Evolutionary conservation across 257 asterid species (phyloP).

Genomic region (Penstemon davidsonii): DNA sequence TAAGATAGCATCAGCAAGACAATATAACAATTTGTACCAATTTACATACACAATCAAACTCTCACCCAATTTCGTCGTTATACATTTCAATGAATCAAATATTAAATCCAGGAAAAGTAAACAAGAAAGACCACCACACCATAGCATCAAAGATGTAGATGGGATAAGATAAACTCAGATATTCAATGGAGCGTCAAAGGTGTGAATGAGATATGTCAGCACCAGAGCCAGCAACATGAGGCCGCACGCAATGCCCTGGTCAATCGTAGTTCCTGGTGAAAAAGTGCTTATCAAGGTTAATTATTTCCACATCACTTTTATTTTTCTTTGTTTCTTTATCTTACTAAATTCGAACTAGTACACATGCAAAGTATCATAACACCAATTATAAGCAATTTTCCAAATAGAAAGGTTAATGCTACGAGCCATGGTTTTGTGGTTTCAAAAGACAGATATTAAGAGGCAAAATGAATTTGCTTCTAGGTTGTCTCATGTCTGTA

Average conservation of each 20-base stretch:
- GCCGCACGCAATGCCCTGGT: constrained; percentile 68
- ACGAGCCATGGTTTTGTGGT: too few species aligned
- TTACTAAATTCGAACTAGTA: not conserved
- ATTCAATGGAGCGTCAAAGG: constrained; percentile 49
- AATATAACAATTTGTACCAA: not conserved
- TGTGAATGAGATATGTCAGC: constrained; percentile 72
- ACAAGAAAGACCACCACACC: constrained; percentile 4
- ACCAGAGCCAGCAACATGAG: constrained; percentile 71
- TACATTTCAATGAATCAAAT: constrained; percentile 20
- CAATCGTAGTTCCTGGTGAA: constrained; percentile 66
- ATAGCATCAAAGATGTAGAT: too few species aligned
- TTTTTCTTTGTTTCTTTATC: not conserved
- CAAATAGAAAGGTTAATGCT: too few species aligned
- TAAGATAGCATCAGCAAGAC: not conserved
- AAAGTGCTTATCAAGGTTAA: not conserved
- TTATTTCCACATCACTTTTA: not conserved
- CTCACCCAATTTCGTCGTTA: constrained; percentile 10
- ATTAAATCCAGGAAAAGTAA: constrained; percentile 14
- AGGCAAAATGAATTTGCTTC: too few species aligned
- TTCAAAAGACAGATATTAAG: too few species aligned
- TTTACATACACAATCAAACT: constrained; percentile 10
- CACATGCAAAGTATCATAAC: not conserved
- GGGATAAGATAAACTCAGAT: constrained; percentile 27
- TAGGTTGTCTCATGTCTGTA: too few species aligned
- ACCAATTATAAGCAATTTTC: too few species aligned